Percentiles rank a stretch among this genome's conserved stretches.
These are phyloP conservation scores for Alliaria petiolata DNA, from an alignment of 345 rosid species.

Conservation along the genomic window DNA sequence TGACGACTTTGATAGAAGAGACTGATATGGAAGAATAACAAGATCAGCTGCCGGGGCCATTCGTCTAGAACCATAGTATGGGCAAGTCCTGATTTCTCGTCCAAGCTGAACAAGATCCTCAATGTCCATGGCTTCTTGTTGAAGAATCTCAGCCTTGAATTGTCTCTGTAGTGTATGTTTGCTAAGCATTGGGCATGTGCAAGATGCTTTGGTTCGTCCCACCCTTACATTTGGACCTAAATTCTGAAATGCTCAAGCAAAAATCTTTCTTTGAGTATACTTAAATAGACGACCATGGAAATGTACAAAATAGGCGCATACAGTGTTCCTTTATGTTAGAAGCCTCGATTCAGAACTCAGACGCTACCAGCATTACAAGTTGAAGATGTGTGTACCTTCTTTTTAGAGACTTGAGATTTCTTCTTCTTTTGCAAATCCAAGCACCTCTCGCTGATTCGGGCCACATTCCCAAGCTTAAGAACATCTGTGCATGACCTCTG, in stretches of 20 bases:
- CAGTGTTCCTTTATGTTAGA: background rate
- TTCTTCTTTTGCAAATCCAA: slow-evolving; percentile 76
- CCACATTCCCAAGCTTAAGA: slow-evolving; percentile 55
- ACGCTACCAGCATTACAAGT: no score
- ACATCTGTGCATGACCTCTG: slow-evolving; percentile 48
- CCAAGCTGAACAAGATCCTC: slow-evolving; percentile 88
- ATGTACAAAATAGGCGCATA: no score
- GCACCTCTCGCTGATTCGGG: slow-evolving; percentile 75
- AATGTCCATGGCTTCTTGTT: slow-evolving; percentile 74
- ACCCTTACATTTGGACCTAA: slow-evolving; percentile 50
- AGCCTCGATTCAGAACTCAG: background rate
- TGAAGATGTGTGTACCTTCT: slow-evolving; percentile 46
- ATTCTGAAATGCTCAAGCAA: slow-evolving; percentile 41
- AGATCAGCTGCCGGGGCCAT: slow-evolving; percentile 75
- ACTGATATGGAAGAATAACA: slow-evolving; percentile 91
- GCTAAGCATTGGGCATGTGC: slow-evolving; percentile 84
- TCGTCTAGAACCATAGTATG: slow-evolving; percentile 88
- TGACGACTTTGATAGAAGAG: slow-evolving; percentile 89
- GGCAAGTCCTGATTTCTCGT: slow-evolving; percentile 66
- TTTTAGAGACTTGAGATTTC: slow-evolving; percentile 55
- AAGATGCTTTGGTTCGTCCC: slow-evolving; percentile 49
- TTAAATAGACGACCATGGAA: no score
- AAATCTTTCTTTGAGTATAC: no score
- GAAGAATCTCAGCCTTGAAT: slow-evolving; percentile 49
- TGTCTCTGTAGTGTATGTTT: slow-evolving; percentile 58